Evolutionary conservation across 1,284 basidiomycete species (phyloP).

Genomic region (Boletus sp.): DNA sequence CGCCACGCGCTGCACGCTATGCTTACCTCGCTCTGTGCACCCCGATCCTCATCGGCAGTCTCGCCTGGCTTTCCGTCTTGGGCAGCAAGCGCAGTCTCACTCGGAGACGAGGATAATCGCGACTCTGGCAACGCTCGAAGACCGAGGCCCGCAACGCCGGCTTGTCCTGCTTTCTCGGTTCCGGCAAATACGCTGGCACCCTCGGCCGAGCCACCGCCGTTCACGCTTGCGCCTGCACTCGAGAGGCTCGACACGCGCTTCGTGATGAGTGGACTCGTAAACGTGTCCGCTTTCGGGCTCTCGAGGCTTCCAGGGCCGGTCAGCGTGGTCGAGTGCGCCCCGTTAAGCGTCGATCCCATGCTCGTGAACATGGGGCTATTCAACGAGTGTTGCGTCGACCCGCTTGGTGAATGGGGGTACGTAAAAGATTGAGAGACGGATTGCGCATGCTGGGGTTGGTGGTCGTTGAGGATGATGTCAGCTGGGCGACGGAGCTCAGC

Average conservation of each 20-base stretch:
- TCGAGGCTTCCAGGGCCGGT: constrained; percentile 36
- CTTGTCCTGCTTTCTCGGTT: constrained; percentile 16
- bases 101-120: constrained; percentile 54
- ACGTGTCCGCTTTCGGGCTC: constrained; percentile 36
- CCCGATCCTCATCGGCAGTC: constrained; percentile 53
- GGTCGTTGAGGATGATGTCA: constrained; percentile 46
- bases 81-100: constrained; percentile 53
- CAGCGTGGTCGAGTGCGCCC: constrained; percentile 23
- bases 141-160: constrained; percentile 28
- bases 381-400: constrained; percentile 37
- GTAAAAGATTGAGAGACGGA: constrained; percentile 37
- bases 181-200: constrained; percentile 12
- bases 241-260: constrained; percentile 33
- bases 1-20: constrained; percentile 1
- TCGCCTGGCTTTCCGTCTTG: constrained; percentile 34
- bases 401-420: constrained; percentile 34
- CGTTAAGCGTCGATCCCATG: constrained; percentile 25
- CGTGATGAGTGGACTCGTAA: constrained; percentile 17
- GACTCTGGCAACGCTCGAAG: constrained; percentile 33
- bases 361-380: constrained; percentile 33
- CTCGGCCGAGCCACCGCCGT: constrained; percentile 23
- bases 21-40: constrained; percentile 64
- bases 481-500: constrained; percentile 77
- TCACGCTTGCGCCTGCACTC: constrained; percentile 27
- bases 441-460: constrained; percentile 32